Conservation (phyloP, 805 yeast species). For the Candida patagonica region DNA sequence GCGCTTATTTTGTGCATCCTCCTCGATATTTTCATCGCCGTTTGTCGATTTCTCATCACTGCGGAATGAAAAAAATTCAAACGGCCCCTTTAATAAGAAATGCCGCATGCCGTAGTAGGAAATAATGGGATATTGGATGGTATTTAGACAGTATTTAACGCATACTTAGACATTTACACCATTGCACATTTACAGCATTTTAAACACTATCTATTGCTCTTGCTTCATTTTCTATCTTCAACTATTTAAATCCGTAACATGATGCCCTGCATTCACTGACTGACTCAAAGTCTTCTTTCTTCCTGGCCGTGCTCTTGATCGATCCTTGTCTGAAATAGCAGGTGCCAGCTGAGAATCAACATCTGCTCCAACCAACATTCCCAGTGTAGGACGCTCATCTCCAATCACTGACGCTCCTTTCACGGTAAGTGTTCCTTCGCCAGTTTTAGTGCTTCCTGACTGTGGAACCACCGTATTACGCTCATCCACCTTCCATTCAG, state of each 20-base stretch:
- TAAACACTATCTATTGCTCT: too few relatives aligned
- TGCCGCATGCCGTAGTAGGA: too few relatives aligned
- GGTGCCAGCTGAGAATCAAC: neutral
- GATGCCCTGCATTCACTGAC: constrained; percentile 19
- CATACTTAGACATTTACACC: too few relatives aligned
- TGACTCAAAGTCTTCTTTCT: constrained; percentile 17
- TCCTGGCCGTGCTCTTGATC: constrained; percentile 8
- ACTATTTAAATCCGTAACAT: constrained; percentile 1
- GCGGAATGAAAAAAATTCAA: too few relatives aligned
- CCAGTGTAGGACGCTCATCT: constrained; percentile 12
- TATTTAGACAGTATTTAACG: too few relatives aligned
- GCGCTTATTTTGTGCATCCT: too few relatives aligned
- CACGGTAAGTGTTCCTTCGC: constrained; percentile 9
- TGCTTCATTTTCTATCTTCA: too few relatives aligned
- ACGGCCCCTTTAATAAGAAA: too few relatives aligned
- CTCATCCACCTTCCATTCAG: constrained; percentile 21
- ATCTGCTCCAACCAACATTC: constrained; percentile 7
- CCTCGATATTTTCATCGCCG: too few relatives aligned
- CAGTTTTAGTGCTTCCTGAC: constrained; percentile 6
- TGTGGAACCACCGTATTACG: constrained; percentile 6
- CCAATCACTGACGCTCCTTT: constrained; percentile 9
- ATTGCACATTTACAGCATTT: too few relatives aligned
- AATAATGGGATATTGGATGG: too few relatives aligned
- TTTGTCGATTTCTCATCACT: too few relatives aligned
- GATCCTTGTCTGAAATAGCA: constrained; percentile 1